Evolutionary conservation across 768 basidiomycete genomes (phyloP).

Genomic region (Psilocybe sp.): DNA sequence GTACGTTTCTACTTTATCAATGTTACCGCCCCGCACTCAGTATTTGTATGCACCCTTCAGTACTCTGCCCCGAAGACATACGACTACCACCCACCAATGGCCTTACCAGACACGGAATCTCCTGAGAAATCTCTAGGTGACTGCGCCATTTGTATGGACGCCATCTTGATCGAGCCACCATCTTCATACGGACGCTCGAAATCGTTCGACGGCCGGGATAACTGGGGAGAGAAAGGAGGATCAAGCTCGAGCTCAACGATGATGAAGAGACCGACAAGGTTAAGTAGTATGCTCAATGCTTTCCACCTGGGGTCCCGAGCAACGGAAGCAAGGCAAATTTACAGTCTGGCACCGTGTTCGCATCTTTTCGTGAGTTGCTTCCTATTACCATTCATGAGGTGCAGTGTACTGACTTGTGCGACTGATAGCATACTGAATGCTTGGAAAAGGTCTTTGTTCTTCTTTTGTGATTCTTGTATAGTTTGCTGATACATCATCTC

Average conservation of each 20-base stretch:
- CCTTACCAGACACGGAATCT: conserved; percentile 68
- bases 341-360: conserved; percentile 86
- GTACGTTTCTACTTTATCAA: conserved; percentile 36
- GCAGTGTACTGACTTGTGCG: not conserved
- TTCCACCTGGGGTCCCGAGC: conserved; percentile 43
- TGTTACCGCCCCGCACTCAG: not conserved
- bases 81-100: conserved; percentile 83
- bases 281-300: conserved; percentile 35
- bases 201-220: conserved; percentile 31
- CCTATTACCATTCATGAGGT: not conserved
- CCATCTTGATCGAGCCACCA: conserved; percentile 54
- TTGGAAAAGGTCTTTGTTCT: conserved; percentile 62
- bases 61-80: conserved; percentile 60
- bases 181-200: conserved; percentile 30
- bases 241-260: conserved; percentile 5
- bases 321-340: conserved; percentile 55
- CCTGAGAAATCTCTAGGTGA: conserved; percentile 78
- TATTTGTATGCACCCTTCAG: conserved; percentile 30
- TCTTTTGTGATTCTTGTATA: conserved; percentile 9
- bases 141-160: conserved; percentile 93
- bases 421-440: conserved; percentile 76
- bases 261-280: conserved; percentile 20
- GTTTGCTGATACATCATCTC: not conserved
- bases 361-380: conserved; percentile 74
- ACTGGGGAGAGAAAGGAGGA: conserved; percentile 18